phyloP scores from a whole-genome alignment of 257 asterid genomes.

The Nicotiana otophora region DNA sequence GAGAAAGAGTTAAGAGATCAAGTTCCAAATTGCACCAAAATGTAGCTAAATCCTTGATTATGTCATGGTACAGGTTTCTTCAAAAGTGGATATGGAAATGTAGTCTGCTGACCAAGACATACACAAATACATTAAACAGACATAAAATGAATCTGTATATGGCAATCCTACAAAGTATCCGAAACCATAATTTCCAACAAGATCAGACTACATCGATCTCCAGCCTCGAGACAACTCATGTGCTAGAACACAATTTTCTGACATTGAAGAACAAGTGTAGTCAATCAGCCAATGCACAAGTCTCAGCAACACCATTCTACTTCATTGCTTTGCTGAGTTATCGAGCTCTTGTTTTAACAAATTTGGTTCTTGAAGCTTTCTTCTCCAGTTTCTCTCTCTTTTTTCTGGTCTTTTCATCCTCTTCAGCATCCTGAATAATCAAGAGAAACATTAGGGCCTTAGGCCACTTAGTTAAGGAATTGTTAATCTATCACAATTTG shows the following conservation, averaged over 20 bases:
- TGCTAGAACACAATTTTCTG: neutral
- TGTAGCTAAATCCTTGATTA: neutral
- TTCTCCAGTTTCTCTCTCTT: slow-evolving; percentile 95
- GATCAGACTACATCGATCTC: neutral
- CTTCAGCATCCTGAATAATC: slow-evolving; percentile 61
- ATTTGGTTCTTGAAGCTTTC: slow-evolving; percentile 79
- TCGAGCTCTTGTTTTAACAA: slow-evolving; percentile 59
- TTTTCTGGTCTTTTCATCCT: slow-evolving; percentile 78
- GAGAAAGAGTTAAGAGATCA: neutral
- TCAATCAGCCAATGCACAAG: neutral
- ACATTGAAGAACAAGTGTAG: neutral
- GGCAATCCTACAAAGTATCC: neutral
- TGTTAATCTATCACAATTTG: neutral
- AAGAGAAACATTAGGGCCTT: neutral
- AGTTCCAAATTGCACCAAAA: neutral
- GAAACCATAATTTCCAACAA: neutral
- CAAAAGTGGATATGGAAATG: neutral
- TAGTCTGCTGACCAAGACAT: neutral
- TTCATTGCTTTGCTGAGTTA: slow-evolving; percentile 4
- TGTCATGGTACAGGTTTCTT: neutral
- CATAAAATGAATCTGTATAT: neutral
- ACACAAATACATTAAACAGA: neutral
- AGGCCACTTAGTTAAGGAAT: neutral
- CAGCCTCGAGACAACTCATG: neutral
- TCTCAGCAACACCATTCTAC: neutral